Conservation (phyloP, 208 protist species). For the Acanthamoeba triangularis region DNA sequence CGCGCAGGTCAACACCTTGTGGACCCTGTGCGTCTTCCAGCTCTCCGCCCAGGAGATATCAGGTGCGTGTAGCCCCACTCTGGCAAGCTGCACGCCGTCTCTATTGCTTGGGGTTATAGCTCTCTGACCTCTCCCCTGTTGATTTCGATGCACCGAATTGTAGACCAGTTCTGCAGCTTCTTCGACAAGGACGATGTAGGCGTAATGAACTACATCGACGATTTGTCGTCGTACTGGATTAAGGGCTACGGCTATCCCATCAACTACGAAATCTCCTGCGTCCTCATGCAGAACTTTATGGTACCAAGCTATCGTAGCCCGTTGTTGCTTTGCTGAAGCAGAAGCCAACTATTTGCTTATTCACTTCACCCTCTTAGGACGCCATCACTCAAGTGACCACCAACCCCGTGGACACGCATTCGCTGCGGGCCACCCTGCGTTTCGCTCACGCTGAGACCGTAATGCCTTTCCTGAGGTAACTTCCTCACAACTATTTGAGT, state of each 20-base stretch:
- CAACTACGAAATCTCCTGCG: constrained; percentile 47
- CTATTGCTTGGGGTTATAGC: no score
- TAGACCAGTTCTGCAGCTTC: constrained; percentile 63
- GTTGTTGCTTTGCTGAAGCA: not conserved
- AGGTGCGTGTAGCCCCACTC: not conserved
- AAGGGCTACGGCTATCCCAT: constrained; percentile 65
- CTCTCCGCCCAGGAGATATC: constrained; percentile 43
- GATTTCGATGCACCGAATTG: not conserved
- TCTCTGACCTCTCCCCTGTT: not conserved
- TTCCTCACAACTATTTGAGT: not conserved
- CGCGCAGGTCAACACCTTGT: constrained; percentile 12
- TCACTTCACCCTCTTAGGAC: not conserved
- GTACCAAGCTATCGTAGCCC: not conserved
- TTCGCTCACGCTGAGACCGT: constrained; percentile 56
- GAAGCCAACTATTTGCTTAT: no score
- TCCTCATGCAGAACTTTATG: constrained; percentile 61
- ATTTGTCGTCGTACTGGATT: constrained; percentile 15
- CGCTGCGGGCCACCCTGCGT: not conserved
- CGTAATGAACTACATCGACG: constrained; percentile 40
- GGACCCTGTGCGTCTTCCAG: constrained; percentile 21
- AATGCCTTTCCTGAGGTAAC: constrained; percentile 24
- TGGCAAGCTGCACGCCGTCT: no score
- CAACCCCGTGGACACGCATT: not conserved
- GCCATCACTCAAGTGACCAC: not conserved
- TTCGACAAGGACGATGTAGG: not conserved